Conservation (phyloP, 768 basidiomycete species). For the Mycena latifolia region DNA sequence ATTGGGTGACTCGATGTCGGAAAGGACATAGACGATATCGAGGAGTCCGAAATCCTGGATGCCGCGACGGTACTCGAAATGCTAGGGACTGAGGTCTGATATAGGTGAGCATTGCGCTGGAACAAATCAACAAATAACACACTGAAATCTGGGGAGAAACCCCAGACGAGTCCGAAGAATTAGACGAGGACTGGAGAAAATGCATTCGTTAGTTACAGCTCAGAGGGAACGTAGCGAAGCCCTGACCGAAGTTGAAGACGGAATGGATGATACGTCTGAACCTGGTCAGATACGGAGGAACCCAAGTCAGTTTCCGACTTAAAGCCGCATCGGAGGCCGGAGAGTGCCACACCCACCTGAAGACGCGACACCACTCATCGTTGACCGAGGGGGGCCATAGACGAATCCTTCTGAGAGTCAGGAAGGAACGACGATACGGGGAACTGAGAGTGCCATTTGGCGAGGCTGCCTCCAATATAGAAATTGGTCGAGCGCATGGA, state of each 20-base stretch:
- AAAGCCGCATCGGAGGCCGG: conserved; percentile 15
- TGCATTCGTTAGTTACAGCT: background rate
- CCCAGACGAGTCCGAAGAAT: background rate
- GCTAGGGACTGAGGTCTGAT: background rate
- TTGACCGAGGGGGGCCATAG: conserved; percentile 22
- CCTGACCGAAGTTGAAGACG: conserved; percentile 15
- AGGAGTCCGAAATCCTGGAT: background rate
- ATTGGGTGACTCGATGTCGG: background rate
- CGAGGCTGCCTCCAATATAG: conserved; percentile 21
- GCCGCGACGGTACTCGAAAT: background rate
- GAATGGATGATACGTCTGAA: conserved; percentile 20
- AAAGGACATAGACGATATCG: conserved; percentile 14
- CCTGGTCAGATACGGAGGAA: conserved; percentile 20
- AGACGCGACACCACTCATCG: conserved; percentile 23
- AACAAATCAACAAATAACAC: background rate
- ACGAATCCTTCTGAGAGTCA: conserved; percentile 14
- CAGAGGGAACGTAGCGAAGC: background rate
- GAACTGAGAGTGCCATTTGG: conserved; percentile 9
- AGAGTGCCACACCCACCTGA: conserved; percentile 18
- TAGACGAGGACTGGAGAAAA: conserved; percentile 11
- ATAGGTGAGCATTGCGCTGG: background rate
- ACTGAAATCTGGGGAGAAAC: conserved; percentile 11
- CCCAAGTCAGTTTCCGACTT: conserved; percentile 25
- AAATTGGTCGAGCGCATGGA: conserved; percentile 16
- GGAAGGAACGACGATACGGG: conserved; percentile 4